These are phyloP conservation scores for Coemansia umbellata DNA, from an alignment of 192 early-diverging fungal genomes.

Conservation along the genomic window DNA sequence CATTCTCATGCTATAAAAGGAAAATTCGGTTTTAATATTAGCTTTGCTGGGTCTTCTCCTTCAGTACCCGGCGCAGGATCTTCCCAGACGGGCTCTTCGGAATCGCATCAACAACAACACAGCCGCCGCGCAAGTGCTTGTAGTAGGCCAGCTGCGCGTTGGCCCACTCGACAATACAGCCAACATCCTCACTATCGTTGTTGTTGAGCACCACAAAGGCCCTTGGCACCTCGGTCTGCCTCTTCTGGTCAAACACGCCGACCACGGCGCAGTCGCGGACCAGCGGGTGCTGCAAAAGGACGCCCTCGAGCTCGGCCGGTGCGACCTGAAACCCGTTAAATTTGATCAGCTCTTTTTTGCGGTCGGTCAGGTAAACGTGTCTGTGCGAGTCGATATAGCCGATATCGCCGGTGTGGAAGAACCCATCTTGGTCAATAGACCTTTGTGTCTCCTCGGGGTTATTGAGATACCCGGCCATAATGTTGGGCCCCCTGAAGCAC, in stretches of 20 bases:
- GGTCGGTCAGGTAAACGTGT: slow-evolving; percentile 60
- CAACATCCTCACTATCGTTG: neutral
- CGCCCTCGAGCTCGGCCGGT: slow-evolving; percentile 78
- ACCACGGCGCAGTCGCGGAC: slow-evolving; percentile 67
- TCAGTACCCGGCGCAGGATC: slow-evolving; percentile 44
- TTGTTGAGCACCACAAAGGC: slow-evolving; percentile 23
- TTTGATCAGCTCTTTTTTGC: slow-evolving; percentile 89
- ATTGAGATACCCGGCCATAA: slow-evolving; percentile 84
- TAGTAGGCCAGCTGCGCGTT: slow-evolving; percentile 33
- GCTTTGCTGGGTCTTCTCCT: neutral
- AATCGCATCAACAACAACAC: slow-evolving; percentile 15
- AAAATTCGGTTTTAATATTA: neutral
- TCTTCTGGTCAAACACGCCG: slow-evolving; percentile 53
- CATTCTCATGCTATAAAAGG: too few relatives aligned
- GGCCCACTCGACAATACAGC: slow-evolving; percentile 15
- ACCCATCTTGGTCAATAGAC: slow-evolving; percentile 69
- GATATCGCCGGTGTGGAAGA: slow-evolving; percentile 82
- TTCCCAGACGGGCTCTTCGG: slow-evolving; percentile 42
- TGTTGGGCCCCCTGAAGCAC: slow-evolving; percentile 78
- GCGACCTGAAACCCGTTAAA: slow-evolving; percentile 81
- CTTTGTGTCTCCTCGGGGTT: slow-evolving; percentile 65
- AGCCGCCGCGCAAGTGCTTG: slow-evolving; percentile 38
- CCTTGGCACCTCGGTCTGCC: slow-evolving; percentile 52
- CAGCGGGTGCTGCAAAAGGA: slow-evolving; percentile 60
- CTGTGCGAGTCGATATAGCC: slow-evolving; percentile 59